Evolutionary conservation across 345 rosid genomes (phyloP).

Genomic region (Orychophragmus violaceus): DNA sequence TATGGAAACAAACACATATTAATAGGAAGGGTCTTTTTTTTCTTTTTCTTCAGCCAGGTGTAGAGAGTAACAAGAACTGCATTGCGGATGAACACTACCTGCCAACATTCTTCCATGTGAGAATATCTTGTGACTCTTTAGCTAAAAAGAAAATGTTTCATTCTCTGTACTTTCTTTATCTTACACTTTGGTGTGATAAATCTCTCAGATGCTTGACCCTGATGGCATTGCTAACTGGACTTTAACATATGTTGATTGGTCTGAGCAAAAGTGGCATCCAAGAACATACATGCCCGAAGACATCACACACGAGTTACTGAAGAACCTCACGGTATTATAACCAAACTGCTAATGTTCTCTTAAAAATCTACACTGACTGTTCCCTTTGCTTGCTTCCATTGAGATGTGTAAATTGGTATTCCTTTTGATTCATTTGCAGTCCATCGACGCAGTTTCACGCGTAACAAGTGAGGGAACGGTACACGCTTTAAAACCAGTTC

Average conservation of each 20-base stretch:
- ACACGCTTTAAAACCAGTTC: background rate
- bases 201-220: slow-evolving; percentile 78
- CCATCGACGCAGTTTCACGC: slow-evolving; percentile 60
- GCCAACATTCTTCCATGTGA: slow-evolving; percentile 86
- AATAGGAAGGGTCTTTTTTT: slow-evolving; percentile 19
- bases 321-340: slow-evolving; percentile 59
- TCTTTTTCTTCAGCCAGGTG: slow-evolving; percentile 66
- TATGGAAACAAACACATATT: too few species aligned
- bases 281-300: slow-evolving; percentile 67
- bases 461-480: slow-evolving; percentile 74
- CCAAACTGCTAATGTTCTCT: slow-evolving; percentile 3
- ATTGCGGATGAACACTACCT: slow-evolving; percentile 97
- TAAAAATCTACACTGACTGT: background rate
- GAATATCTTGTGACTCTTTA: slow-evolving; percentile 22
- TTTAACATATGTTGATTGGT: slow-evolving; percentile 97
- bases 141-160: background rate
- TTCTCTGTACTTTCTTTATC: background rate
- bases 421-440: slow-evolving; percentile 44
- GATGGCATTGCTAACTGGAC: slow-evolving; percentile 91
- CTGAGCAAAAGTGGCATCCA: slow-evolving; percentile 97
- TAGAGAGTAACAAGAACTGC: slow-evolving; percentile 82
- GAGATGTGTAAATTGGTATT: background rate
- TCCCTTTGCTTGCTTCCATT: background rate
- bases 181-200: background rate
- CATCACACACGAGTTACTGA: slow-evolving; percentile 50